Base-by-base conservation (phyloP, 257 asterid species). In the Nicotiana undulata region DNA sequence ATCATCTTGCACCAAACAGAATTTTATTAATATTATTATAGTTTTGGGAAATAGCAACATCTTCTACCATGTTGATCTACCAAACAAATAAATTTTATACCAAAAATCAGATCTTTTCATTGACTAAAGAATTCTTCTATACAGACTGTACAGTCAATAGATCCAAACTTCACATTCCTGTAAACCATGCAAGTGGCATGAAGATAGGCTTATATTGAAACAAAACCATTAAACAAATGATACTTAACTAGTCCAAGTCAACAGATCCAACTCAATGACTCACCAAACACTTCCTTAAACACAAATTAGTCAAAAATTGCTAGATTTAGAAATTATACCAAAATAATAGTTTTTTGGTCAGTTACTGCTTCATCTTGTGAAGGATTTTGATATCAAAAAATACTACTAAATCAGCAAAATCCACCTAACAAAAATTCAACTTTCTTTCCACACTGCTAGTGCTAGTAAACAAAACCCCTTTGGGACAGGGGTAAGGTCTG, bases 231-330 rank as follows among this genome's bases (percentile, higher is more conserved):
- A 32, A 81, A 61, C 4, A 77, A 70, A 67, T 44, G 76, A 81
- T 68, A 66, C 13, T 76, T 46, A 56, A 17, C 15, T 11, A 37
- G 81, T 64, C 75, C 60, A 34, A 66, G 61, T 79, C 49, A 80
- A 75, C 72, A 64, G 65, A 79, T 76, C 81, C 70, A 82, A 63
- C 72, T 81, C 56, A 44, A 10, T 37, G 11, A 37, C 58, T 68
- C 70, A 83, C 34, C 83, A 63, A 81, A 58, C 46, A 65, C 81
- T 29, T 46, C 58, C 82, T 79, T 46, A 63, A 63, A 49, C 49
- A 13, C 63, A 52, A 75, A 28, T 75, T 15, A 44, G 24, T 32
- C 29, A 79, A 63, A 46, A 29, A 63, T 52, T 28, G 52, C 67
- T 66, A 64, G 51, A 34, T 78, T 40, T 60, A 46, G 26, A 60